These are phyloP conservation scores for Umbelopsis ramanniana DNA, from an alignment of 192 early-diverging fungal genomes.

Conservation along the genomic window DNA sequence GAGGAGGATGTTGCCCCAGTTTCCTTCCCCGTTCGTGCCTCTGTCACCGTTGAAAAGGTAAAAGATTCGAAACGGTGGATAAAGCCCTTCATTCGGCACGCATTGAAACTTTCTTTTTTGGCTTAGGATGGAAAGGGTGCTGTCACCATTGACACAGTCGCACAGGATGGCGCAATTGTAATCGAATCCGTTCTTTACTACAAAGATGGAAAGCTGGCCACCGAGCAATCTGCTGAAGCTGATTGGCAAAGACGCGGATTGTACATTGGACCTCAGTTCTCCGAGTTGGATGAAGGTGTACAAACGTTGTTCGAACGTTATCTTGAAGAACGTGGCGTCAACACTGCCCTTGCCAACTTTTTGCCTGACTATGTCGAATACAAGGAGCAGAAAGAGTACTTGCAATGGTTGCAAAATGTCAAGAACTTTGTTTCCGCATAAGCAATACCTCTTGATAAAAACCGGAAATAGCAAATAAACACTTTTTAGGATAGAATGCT, in stretches of 20 bases:
- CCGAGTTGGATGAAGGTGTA: constrained; percentile 84
- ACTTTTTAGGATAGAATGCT: neutral
- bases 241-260: constrained; percentile 88
- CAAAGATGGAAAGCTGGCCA: constrained; percentile 65
- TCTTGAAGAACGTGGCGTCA: constrained; percentile 89
- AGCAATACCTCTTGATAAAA: constrained; percentile 15
- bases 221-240: constrained; percentile 69
- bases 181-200: constrained; percentile 82
- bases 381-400: constrained; percentile 97
- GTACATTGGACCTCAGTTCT: constrained; percentile 92
- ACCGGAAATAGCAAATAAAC: neutral
- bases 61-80: neutral
- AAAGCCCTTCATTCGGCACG: neutral
- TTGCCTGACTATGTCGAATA: constrained; percentile 88
- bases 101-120: neutral
- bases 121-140: constrained; percentile 68
- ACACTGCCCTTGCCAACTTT: constrained; percentile 81
- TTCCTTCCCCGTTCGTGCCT: constrained; percentile 76
- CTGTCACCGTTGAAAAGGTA: constrained; percentile 83
- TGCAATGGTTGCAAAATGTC: constrained; percentile 83
- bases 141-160: constrained; percentile 79
- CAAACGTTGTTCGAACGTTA: constrained; percentile 73
- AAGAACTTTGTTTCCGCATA: constrained; percentile 74
- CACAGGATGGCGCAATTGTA: constrained; percentile 84
- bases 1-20: constrained; percentile 64